Conservation (phyloP, 768 basidiomycete genomes). For the Naganishia kalamii region DNA sequence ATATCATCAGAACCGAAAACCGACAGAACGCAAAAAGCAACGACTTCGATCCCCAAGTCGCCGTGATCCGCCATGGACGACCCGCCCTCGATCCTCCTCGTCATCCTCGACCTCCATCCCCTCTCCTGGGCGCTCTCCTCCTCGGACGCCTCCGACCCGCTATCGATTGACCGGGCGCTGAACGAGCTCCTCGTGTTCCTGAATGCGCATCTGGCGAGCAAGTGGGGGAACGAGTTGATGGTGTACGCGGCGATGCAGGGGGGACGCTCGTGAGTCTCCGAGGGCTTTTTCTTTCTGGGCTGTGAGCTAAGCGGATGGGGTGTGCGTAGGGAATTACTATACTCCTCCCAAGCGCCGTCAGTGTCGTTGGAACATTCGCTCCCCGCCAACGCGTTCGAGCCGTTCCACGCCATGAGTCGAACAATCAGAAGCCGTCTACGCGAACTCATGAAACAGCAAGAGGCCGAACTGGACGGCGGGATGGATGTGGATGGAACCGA, state of each 20-base stretch:
- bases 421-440: constrained; percentile 59
- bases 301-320: too few relatives aligned
- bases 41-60: background rate
- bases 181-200: constrained; percentile 81
- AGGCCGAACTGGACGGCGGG: constrained; percentile 40
- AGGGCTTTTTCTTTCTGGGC: background rate
- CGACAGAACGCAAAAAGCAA: too few relatives aligned
- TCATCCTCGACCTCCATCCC: constrained; percentile 79
- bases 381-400: constrained; percentile 66
- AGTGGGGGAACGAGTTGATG: constrained; percentile 85
- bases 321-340: constrained; percentile 63
- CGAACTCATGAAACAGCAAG: constrained; percentile 55
- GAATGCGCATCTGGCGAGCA: constrained; percentile 83
- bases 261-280: constrained; percentile 36
- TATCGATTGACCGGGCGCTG: constrained; percentile 69
- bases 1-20: too few relatives aligned
- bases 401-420: constrained; percentile 71
- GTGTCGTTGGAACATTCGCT: constrained; percentile 23
- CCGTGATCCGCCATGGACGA: too few relatives aligned
- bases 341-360: constrained; percentile 55
- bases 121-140: constrained; percentile 63
- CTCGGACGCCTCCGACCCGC: constrained; percentile 50
- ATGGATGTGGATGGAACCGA: constrained; percentile 48
- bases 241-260: constrained; percentile 67
- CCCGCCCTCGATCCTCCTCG: constrained; percentile 59